Evolutionary conservation across 1,284 basidiomycete genomes (phyloP), one percentile per base, ranked within the genome.

Genomic region (Mycena citricolor): DNA sequence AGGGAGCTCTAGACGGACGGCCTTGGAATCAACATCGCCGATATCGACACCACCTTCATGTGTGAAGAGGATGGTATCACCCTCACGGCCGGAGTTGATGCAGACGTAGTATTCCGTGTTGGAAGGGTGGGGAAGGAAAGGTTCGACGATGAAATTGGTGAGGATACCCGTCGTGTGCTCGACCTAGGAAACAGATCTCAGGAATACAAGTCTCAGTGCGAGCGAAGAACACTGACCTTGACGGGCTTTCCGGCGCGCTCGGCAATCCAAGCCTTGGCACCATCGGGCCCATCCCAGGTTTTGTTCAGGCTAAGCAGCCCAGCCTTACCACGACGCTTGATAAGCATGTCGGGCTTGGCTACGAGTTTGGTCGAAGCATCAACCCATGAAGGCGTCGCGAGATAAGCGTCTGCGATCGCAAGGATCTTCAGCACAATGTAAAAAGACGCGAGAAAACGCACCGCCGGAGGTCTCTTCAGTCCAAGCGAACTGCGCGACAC

Each of bases 31-130:
- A 61, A 99, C 97, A 71, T 99, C 95, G 57, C 95, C 95, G 57
- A 99, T 87, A 62, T 99, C 95, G 41, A 99, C 94, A 79, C 97
- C 95, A 60, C 95, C 97, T 67, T 97, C 94, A 69, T 97, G 94
- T 36, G 95, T 97, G 81, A 99, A 99, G 63, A 98, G 88, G 65
- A 99, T 97, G 53, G 86, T 82, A 66, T 99, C 95, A 51, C 92
- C 94, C 64, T 97, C 90, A 58, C 95, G 90, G 19, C 82, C 83
- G 24, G 95, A 98, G 71, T 88, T 97, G 73, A 99, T 91, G 73
- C 95, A 99, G 63, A 99, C 90, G 70, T 98, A 99, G 75, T 93
- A 98, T 67, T 99, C 95, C 57, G 91, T 90, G 66, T 94, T 77
- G 50, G 90, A 82, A 4, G 90, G 86, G 66, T 99, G 95, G 40